phyloP scores from a whole-genome alignment of 495 filamentous ascomycete species.

The Daldinia bambusicola region DNA sequence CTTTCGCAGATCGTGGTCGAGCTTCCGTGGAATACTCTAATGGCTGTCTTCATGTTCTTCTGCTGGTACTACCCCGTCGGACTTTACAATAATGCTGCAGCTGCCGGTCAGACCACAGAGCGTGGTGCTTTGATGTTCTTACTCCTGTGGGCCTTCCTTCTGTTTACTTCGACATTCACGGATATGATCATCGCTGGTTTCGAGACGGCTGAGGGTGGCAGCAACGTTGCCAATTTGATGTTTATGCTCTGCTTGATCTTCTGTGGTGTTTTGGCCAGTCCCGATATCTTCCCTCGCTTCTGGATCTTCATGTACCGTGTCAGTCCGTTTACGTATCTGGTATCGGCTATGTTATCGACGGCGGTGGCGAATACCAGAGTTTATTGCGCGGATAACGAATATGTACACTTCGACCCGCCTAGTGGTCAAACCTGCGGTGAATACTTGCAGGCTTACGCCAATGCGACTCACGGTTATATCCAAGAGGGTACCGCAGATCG shows the following conservation, averaged over 20 bases:
- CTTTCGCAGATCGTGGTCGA: slow-evolving; percentile 79
- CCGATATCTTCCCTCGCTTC: slow-evolving; percentile 71
- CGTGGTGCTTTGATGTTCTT: slow-evolving; percentile 76
- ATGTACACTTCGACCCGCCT: slow-evolving; percentile 64
- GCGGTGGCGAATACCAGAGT: slow-evolving; percentile 69
- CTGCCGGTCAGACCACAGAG: slow-evolving; percentile 63
- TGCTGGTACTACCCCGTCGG: slow-evolving; percentile 87
- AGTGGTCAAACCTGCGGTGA: slow-evolving; percentile 62
- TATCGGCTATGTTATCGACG: slow-evolving; percentile 70
- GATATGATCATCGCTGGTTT: slow-evolving; percentile 75
- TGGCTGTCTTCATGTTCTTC: slow-evolving; percentile 74
- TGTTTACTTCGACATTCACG: slow-evolving; percentile 77
- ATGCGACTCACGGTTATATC: slow-evolving; percentile 61
- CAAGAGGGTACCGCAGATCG: slow-evolving; percentile 55
- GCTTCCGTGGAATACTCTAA: slow-evolving; percentile 77
- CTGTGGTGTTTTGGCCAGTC: slow-evolving; percentile 76
- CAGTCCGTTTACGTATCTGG: slow-evolving; percentile 78
- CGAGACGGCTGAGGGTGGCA: slow-evolving; percentile 71
- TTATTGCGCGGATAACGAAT: slow-evolving; percentile 70
- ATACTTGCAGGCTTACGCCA: slow-evolving; percentile 61
- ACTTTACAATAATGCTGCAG: slow-evolving; percentile 73
- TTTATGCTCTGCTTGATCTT: slow-evolving; percentile 77
- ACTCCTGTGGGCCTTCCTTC: slow-evolving; percentile 69
- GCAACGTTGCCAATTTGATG: slow-evolving; percentile 72
- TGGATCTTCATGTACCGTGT: slow-evolving; percentile 90